phyloP scores from a whole-genome alignment of 2,329 filamentous ascomycete genomes.

The Arthrobotrys entomopaga region DNA sequence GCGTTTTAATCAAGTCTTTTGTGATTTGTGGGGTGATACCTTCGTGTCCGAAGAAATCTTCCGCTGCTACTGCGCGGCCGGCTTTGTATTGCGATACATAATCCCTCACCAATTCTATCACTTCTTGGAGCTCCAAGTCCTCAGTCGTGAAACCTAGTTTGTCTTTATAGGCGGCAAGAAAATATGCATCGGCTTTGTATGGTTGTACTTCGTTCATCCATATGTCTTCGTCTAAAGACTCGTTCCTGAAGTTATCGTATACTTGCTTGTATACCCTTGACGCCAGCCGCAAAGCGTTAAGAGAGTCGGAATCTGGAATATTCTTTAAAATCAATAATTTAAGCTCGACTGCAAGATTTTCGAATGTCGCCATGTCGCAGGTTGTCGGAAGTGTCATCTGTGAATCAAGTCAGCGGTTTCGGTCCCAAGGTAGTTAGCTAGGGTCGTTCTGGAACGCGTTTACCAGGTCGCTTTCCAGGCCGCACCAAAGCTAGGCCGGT shows the following conservation, averaged over 20 bases:
- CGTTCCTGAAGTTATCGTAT: slow-evolving; percentile 1
- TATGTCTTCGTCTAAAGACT: neutral
- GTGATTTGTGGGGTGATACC: neutral
- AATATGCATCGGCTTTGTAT: slow-evolving; percentile 24
- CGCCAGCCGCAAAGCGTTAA: neutral
- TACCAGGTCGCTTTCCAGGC: too few relatives aligned
- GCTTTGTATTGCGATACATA: neutral
- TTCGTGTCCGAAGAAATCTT: neutral
- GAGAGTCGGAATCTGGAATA: slow-evolving; percentile 10
- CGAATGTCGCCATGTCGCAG: slow-evolving; percentile 1
- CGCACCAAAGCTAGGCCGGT: too few relatives aligned
- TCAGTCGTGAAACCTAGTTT: neutral
- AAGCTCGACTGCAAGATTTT: slow-evolving; percentile 17
- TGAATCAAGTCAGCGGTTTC: too few relatives aligned
- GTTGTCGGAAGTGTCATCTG: too few relatives aligned
- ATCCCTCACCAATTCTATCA: neutral
- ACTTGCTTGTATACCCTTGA: slow-evolving; percentile 8
- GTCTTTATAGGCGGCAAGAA: neutral
- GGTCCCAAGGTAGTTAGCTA: too few relatives aligned
- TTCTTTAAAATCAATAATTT: slow-evolving; percentile 23
- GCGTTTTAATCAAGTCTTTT: neutral
- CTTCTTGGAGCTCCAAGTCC: neutral
- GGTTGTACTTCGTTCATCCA: slow-evolving; percentile 6
- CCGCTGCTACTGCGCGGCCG: neutral
- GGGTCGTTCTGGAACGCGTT: too few relatives aligned